These are phyloP conservation scores for Ceraceosorus guamensis DNA, from an alignment of 1,284 basidiomycete genomes.

Conservation along the genomic window DNA sequence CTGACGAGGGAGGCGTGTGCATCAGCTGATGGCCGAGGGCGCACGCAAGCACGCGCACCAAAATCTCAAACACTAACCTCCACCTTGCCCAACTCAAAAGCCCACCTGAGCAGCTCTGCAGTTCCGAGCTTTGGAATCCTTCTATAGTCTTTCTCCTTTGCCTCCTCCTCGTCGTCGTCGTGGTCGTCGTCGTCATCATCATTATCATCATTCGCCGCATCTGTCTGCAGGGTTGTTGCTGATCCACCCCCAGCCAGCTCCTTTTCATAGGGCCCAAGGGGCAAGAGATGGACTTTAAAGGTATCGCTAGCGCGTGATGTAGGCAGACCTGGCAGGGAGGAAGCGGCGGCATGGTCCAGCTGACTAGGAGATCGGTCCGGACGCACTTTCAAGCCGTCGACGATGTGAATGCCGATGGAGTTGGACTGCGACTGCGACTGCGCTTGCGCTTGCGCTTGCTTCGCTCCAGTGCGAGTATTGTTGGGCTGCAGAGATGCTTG, in stretches of 20 bases:
- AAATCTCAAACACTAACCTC: constrained; percentile 15
- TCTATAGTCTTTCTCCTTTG: constrained; percentile 4
- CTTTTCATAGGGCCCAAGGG: constrained; percentile 31
- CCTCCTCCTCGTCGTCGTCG: neutral
- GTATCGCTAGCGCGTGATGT: constrained; percentile 20
- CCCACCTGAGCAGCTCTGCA: constrained; percentile 44
- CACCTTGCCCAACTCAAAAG: constrained; percentile 38
- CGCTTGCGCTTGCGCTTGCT: constrained; percentile 4
- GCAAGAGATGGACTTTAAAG: constrained; percentile 29
- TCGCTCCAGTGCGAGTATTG: neutral
- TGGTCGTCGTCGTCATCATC: no score
- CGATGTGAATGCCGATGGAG: neutral
- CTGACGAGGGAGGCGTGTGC: neutral
- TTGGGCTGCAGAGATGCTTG: constrained; percentile 8
- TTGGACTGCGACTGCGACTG: neutral
- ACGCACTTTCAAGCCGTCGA: neutral
- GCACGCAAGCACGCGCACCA: no score
- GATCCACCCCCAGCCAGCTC: constrained; percentile 4
- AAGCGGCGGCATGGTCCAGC: neutral
- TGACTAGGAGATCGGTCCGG: neutral
- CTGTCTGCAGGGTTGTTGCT: neutral
- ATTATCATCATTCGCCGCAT: no score
- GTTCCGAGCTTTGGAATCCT: constrained; percentile 24
- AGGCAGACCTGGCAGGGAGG: constrained; percentile 23
- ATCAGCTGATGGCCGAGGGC: neutral